Percentiles rank a stretch among this genome's conserved stretches.
These are phyloP conservation scores for Colletotrichum musae DNA, from an alignment of 2,329 filamentous ascomycete genomes.

Conservation along the genomic window DNA sequence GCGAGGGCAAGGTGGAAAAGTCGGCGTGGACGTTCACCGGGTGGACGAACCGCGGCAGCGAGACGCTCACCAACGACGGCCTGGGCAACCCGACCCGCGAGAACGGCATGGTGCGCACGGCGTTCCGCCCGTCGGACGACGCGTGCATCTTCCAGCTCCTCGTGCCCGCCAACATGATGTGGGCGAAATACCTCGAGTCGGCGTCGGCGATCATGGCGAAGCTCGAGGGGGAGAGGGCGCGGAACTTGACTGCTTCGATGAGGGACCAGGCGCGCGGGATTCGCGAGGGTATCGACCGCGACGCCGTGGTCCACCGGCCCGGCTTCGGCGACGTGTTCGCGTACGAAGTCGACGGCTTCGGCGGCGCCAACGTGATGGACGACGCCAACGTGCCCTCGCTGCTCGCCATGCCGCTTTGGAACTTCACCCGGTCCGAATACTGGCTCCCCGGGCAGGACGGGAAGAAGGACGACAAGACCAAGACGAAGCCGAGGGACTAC, in stretches of 20 bases:
- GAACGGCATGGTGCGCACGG: conserved; percentile 88
- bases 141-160: conserved; percentile 88
- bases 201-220: conserved; percentile 61
- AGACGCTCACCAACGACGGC: conserved; percentile 84
- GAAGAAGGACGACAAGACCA: conserved; percentile 1
- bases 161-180: conserved; percentile 92
- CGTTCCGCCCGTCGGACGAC: conserved; percentile 90
- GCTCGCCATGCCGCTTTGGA: conserved; percentile 75
- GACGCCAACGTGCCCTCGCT: conserved; percentile 80
- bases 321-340: conserved; percentile 79
- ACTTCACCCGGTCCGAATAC: conserved; percentile 57
- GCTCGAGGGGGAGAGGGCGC: conserved; percentile 58
- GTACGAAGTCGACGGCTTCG: conserved; percentile 84
- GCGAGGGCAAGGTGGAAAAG: conserved; percentile 67
- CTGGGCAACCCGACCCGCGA: conserved; percentile 85
- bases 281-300: conserved; percentile 75
- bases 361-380: conserved; percentile 77
- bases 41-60: conserved; percentile 79
- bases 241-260: conserved; percentile 67
- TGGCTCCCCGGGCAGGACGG: conserved; percentile 18
- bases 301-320: conserved; percentile 72
- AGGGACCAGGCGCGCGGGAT: conserved; percentile 73
- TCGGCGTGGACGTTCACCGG: conserved; percentile 85
- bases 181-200: conserved; percentile 72
- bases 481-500: conserved; percentile 57